Base-by-base conservation (phyloP, 805 yeast species). In the Schwanniomyces occidentalis region DNA sequence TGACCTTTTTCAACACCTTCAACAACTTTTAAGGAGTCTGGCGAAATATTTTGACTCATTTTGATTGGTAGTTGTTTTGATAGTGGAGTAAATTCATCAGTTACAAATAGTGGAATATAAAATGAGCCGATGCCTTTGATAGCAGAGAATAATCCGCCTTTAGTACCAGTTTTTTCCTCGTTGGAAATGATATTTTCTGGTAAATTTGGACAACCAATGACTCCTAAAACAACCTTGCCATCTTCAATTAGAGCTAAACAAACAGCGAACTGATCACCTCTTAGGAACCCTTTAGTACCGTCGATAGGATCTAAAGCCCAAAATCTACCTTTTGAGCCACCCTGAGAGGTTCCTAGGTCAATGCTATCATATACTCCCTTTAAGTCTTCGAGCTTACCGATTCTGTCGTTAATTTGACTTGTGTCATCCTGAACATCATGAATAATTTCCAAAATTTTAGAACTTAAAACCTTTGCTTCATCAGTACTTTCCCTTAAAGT, bases 261-360 rank as follows among this genome's bases (percentile, higher is more conserved):
- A 1, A 93, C 95, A 2, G 99, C 97, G 60, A 88, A 93, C 56
- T 93, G 99, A 45, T 90, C 97, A 30, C 96, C 95, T 54, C 99
- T 74, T 35, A 93, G 66, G 56, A 93, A 93, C 0, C 99, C 99
- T 58, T 68, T 93, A 14, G 99, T 93, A 6, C 99, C 99, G 55
- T 93, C 99, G 42, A 93, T 90, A 24, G 99, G 99, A 54, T 93
- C 99, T 52, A 93, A 66, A 1, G 97, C 95, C 99, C 99, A 93
- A 56, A 87, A 80, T 42, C 99, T 71, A 16, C 95, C 95, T 23
- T 60, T 67, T 20, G 63, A 47, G 4, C 97, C 95, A 35, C 97
- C 98, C 42, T 71, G 58, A 24, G 85, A 85, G 51, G 76, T 73
- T 30, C 99, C 99, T 40, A 71, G 63, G 54, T 89, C 96, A 38